Base-by-base conservation (phyloP, 2,329 filamentous ascomycete species). In the Xylaria digitata region DNA sequence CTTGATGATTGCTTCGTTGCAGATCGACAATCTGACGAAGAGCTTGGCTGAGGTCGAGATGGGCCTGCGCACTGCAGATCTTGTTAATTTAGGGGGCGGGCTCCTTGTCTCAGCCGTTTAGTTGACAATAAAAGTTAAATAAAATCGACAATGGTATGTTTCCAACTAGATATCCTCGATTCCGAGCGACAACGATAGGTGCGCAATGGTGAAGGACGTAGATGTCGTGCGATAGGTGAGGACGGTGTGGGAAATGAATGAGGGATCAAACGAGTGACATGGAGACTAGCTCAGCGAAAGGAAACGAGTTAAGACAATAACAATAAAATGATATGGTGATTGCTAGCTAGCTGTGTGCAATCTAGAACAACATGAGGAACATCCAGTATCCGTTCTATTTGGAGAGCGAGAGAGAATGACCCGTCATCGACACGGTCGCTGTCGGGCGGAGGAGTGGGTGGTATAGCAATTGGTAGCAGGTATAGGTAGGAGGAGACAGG, bases 211-310 rank as follows among this genome's bases (percentile, higher is more conserved):
- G 6, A 46, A 53, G 53, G 26, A 48, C 46, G 55, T 46, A 58
- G 54, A 50, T 23, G 63, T 49, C 50, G 63, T 61, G 48, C 55
- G 63, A 66, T 66, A 61, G 65, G 57, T 55, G 59, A 26, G 13
- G 23, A 40, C 37, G 50, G 17, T 34, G 37, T n/a, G 43, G 56
- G 50, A 42, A 57, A 45, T 58, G 13, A 53, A 42, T 43, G 55
- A 65, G 61, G 48, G 69, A 69, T 71, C 71, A 78, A 83, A 82
- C 80, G 82, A 83, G 79, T 80, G 82, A 80, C 76, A 75, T 71
- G 75, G 81, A 83, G 82, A 80, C 82, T 83, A 83, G 82, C 82
- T 84, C 82, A 75, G 73, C 68, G 69, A 74, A 72, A 71, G 67
- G 70, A 71, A 72, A 71, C 70, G 72, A 67, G 11, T 26, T 11